Percentiles rank a stretch among this genome's conserved stretches.
phyloP scores from a whole-genome alignment of 2,329 filamentous ascomycete species.

The Tolypocladium tropicale region DNA sequence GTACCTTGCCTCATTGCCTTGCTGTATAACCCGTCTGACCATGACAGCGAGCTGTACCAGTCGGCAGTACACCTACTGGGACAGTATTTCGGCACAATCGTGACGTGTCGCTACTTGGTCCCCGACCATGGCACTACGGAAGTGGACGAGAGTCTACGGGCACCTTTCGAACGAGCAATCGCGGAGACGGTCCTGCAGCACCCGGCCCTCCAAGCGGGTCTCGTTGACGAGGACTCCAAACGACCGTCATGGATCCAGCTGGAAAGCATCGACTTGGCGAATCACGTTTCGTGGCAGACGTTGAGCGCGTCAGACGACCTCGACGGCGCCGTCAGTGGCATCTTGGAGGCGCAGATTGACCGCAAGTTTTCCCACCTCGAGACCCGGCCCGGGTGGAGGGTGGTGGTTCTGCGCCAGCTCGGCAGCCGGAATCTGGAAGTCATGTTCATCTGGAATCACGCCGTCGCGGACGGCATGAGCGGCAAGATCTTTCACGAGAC shows the following conservation, averaged over 20 bases:
- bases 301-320: neutral
- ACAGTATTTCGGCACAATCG: conserved; percentile 1
- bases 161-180: neutral
- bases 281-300: conserved; percentile 9
- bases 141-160: neutral
- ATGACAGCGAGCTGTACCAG: neutral
- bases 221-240: conserved; percentile 5
- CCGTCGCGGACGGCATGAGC: conserved; percentile 16
- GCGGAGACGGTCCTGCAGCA: neutral
- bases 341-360: neutral
- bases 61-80: neutral
- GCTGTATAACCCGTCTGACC: neutral
- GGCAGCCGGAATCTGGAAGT: conserved; percentile 10
- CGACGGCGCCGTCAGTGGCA: neutral
- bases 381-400: conserved; percentile 14
- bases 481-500: conserved; percentile 20
- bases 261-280: conserved; percentile 7
- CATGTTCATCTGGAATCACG: conserved; percentile 16
- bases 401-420: conserved; percentile 1
- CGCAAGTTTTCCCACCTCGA: conserved; percentile 4
- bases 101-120: conserved; percentile 6
- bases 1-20: neutral
- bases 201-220: conserved; percentile 10
- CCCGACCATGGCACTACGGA: conserved; percentile 1
- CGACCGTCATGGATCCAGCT: conserved; percentile 8